Base-by-base conservation (phyloP, 164 flowering plant genomes). In the Dillenia turbinata region DNA sequence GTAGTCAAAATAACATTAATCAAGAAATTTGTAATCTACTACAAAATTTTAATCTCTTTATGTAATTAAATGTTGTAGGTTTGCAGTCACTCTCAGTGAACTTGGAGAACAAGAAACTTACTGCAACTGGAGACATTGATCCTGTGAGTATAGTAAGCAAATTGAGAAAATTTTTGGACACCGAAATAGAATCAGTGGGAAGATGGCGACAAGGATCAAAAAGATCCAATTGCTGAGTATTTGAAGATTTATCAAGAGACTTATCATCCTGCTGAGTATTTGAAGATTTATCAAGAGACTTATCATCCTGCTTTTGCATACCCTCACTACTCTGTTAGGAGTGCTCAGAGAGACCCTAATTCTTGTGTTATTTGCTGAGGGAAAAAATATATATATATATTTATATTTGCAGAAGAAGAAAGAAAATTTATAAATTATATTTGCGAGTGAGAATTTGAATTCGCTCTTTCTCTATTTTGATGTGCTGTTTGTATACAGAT, bases 341-440 rank as follows among this genome's bases (percentile, higher is more conserved):
- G 94, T 81, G 75, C 78, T 62, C 96, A 92, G 54, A 96, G 89
- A 73, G 78, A 89, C 50, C 94, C 97, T 33, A 92, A 85, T 77
- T 75, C 86, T 59, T 92, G 98, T 79, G 85, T 81, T 16, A 87
- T 92, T 22, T 87, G 82, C 56, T 88, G 55, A 67, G 22, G 22
- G 1, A 19, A 19, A 19, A 19, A 19, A 19, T 1, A 19, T n/a
- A n/a, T n/a, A n/a, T n/a, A n/a, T n/a, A n/a, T n/a, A n/a, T n/a
- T n/a, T n/a, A n/a, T 1, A 19, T 19, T 19, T 19, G 22, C 22
- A 19, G 22, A 19, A 19, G 22, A 19, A 19, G 22, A 19, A 19
- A 19, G 1, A 19, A 19, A 19, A 19, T 19, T 1, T 19, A 19
- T 19, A 19, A 19, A 19, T 19, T 19, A 19, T 19, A 19, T 19